Evolutionary conservation across 1,139 yeast genomes (phyloP).

Genomic region (Sugiyamaella sp.): DNA sequence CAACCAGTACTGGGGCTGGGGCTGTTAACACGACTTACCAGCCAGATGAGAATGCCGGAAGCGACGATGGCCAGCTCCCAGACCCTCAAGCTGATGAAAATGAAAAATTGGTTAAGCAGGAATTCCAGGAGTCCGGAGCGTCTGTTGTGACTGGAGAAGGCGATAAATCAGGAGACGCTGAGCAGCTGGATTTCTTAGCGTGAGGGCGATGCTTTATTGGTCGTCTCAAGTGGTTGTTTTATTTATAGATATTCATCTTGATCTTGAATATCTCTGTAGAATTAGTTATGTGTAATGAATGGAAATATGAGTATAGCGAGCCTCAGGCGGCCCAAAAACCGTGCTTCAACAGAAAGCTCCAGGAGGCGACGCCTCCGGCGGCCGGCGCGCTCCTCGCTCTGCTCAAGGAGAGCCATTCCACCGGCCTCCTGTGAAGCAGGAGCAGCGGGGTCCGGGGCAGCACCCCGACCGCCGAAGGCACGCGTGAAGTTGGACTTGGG

Average conservation of each 20-base stretch:
- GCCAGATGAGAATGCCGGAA: not conserved
- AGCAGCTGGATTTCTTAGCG: slow-evolving; percentile 7
- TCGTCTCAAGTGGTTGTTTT: not conserved
- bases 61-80: not conserved
- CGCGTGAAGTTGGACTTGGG: too few relatives aligned
- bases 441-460: slow-evolving; percentile 2
- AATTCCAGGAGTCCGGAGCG: slow-evolving; percentile 4
- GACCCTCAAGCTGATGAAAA: not conserved
- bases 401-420: not conserved
- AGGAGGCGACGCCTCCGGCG: not conserved
- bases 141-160: not conserved
- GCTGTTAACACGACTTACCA: not conserved
- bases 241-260: slow-evolving; percentile 12
- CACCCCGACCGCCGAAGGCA: not conserved
- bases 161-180: not conserved
- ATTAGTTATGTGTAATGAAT: slow-evolving; percentile 20
- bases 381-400: not conserved
- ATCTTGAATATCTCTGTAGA: slow-evolving; percentile 14
- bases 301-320: slow-evolving; percentile 6
- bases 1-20: not conserved
- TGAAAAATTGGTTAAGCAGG: not conserved
- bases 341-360: not conserved
- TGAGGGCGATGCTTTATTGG: not conserved
- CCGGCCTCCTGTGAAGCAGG: not conserved
- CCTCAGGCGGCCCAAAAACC: not conserved